Evolutionary conservation across 139 green algal genomes (phyloP), one percentile per base, ranked within the genome.

Genomic region (Chlorella sp.): DNA sequence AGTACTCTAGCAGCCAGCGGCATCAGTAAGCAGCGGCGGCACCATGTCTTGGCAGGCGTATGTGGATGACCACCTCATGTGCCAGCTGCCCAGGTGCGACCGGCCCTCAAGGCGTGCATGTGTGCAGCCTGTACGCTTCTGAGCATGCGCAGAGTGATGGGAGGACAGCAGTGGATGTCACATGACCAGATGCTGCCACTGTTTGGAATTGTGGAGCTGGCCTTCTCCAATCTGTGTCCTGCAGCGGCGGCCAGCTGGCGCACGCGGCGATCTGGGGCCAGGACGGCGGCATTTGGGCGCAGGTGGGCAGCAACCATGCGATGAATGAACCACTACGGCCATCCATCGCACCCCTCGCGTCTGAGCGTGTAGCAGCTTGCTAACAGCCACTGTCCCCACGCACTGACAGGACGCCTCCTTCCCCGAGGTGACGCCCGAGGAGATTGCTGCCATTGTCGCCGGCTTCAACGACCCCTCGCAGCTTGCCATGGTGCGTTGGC

Each of bases 261-360:
- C 80, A 86, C 28, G 92, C 92, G 62, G 94, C 94, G 7, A 96
- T 97, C 60, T 76, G 94, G 25, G 92, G 94, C 28, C 90, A 93
- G 38, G 94, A 96, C 78, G 94, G 94, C 23, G 94, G 92, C 56
- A 79, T 96, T 0, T 97, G 93, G 94, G 94, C 94, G 5, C 74
- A 92, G 55, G 90, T 76, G 60, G 1, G 60, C 60, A 34, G 2
- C 1, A 30, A n/a, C n/a, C n/a, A n/a, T n/a, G n/a, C n/a, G n/a
- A n/a, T n/a, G n/a, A n/a, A n/a, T n/a, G n/a, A n/a, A n/a, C n/a
- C n/a, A n/a, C n/a, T n/a, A n/a, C n/a, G n/a, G n/a, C n/a, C n/a
- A n/a, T n/a, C n/a, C n/a, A n/a, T n/a, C n/a, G n/a, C n/a, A n/a
- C n/a, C n/a, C n/a, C n/a, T n/a, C n/a, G n/a, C n/a, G n/a, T n/a